Evolutionary conservation across 2,329 filamentous ascomycete species (phyloP).

Genomic region (Nothopassalora personata): DNA sequence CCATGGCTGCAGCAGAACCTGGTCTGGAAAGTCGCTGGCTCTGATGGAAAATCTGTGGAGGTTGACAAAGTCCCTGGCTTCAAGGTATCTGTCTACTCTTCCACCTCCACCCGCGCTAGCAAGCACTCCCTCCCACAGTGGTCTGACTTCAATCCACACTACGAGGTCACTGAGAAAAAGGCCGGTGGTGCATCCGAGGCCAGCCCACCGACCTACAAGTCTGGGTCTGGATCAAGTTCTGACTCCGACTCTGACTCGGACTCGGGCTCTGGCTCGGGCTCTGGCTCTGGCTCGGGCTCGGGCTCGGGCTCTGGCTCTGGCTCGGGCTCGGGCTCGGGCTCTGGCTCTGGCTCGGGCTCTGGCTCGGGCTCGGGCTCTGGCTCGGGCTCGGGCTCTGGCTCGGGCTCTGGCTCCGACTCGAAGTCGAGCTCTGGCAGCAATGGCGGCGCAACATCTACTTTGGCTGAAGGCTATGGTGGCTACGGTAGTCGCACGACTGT

Average conservation of each 20-base stretch:
- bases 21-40: conserved; percentile 31
- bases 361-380: neutral
- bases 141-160: conserved; percentile 22
- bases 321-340: too few species aligned
- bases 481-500: neutral
- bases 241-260: neutral
- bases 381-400: neutral
- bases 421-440: neutral
- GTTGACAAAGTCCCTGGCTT: conserved; percentile 34
- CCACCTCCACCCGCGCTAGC: conserved; percentile 27
- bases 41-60: conserved; percentile 30
- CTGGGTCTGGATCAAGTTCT: neutral
- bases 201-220: neutral
- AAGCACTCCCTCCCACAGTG: conserved; percentile 20
- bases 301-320: too few species aligned
- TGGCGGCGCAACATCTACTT: neutral
- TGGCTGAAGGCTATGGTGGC: neutral
- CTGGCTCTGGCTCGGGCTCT: neutral
- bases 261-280: neutral
- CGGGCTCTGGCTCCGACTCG: too few species aligned
- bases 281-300: too few species aligned
- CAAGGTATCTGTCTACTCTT: conserved; percentile 36
- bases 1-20: conserved; percentile 31
- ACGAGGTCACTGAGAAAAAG: conserved; percentile 24
- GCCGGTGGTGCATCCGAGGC: conserved; percentile 18